Percentiles rank a stretch among this genome's conserved stretches.
phyloP scores from a whole-genome alignment of 1,284 basidiomycete genomes.

The Rhodotorula glutinis region DNA sequence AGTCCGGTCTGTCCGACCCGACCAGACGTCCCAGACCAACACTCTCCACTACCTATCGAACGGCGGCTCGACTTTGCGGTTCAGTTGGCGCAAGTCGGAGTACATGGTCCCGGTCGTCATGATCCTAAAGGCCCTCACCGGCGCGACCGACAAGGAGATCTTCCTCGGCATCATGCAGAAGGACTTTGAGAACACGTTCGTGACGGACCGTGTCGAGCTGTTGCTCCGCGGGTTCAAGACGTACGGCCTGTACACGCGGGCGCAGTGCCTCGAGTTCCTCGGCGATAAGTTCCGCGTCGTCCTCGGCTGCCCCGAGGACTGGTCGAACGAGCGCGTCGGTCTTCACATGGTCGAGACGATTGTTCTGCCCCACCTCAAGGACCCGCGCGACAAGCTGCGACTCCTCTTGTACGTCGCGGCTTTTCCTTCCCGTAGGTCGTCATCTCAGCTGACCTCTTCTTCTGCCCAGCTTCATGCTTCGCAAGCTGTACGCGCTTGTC shows the following conservation, averaged over 20 bases:
- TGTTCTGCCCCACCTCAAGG: constrained; percentile 84
- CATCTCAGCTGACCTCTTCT: not conserved
- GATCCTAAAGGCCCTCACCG: constrained; percentile 90
- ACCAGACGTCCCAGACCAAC: constrained; percentile 90
- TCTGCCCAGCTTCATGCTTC: constrained; percentile 80
- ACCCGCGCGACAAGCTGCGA: constrained; percentile 90
- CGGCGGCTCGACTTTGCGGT: constrained; percentile 90
- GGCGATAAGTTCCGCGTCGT: constrained; percentile 97
- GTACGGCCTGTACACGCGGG: constrained; percentile 82
- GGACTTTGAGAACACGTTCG: constrained; percentile 94
- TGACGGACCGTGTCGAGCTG: constrained; percentile 97
- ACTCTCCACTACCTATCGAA: constrained; percentile 96
- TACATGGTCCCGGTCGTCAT: constrained; percentile 98
- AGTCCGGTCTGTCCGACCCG: constrained; percentile 87
- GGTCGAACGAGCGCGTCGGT: constrained; percentile 79
- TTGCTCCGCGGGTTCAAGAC: constrained; percentile 94
- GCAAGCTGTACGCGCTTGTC: constrained; percentile 90
- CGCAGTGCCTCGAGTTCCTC: constrained; percentile 92
- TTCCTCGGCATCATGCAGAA: constrained; percentile 97
- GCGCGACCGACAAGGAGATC: constrained; percentile 93
- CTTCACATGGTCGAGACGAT: constrained; percentile 79
- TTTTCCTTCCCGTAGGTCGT: not conserved
- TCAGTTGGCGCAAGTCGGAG: constrained; percentile 97
- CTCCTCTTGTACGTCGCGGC: constrained; percentile 75
- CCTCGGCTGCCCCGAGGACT: constrained; percentile 87